Base-by-base conservation (phyloP, 495 filamentous ascomycete genomes). In the Daldinia grandis region DNA sequence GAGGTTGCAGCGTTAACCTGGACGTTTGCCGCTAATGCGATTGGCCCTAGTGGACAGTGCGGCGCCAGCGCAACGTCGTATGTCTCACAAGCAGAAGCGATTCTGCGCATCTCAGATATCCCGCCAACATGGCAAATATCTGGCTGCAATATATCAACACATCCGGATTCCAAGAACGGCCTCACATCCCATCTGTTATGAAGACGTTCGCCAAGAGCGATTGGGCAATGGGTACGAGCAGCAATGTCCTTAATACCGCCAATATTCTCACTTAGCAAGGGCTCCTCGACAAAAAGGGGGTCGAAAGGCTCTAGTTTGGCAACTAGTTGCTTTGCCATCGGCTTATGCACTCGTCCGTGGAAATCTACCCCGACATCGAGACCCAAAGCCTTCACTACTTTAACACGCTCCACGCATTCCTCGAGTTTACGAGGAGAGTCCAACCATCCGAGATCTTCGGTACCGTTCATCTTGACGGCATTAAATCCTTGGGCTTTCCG, bases 261-360 rank as follows among this genome's bases (percentile, higher is more conserved):
- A 1, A 87, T 84, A 71, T 94, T 88, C 76, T 93, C 92, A 1
- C 86, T 88, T 14, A 93, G 84, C 5, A 93, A 77, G 0, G 92
- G 92, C 74, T 94, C 92, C 76, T 93, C 92, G 37, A 94, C 89
- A 79, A 94, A 94, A n/a, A 94, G 80, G 0, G 91, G 92, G 5
- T 81, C 79, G 64, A 93, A 84, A 3, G 90, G 90, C 73, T 92
- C 90, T 3, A 94, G 82, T 1, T 86, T 85, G 68, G 87, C 89
- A 24, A 90, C 89, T 15, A 94, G 83, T 68, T 93, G 91, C 76
- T 92, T 93, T 2, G 91, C 91, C 91, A 93, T 93, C 9, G 91
- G 90, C 69, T 91, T 91, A 81, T 94, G 92, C 4, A 93, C 80
- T 42, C 91, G 85, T 17, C 91, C 92, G 71, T 94, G 92, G 78